These are phyloP conservation scores for Rauvolfia tetraphylla DNA, from an alignment of 257 asterid species.

Conservation along the genomic window DNA sequence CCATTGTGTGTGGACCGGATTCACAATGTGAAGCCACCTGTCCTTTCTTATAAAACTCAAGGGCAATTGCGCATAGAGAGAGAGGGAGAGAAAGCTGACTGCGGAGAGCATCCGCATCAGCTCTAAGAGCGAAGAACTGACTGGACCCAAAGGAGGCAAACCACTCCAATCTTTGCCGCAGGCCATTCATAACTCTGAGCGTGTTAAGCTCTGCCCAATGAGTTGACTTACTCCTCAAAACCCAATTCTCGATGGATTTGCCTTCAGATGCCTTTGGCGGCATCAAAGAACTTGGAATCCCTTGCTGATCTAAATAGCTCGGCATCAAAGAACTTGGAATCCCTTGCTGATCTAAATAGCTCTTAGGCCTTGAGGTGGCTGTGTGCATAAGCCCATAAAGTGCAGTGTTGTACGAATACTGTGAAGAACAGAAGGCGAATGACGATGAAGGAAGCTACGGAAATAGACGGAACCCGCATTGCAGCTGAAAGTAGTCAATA, in stretches of 20 bases:
- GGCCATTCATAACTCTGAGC: conserved; percentile 65
- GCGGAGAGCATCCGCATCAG: conserved; percentile 92
- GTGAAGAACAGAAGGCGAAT: neutral
- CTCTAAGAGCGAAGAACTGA: conserved; percentile 64
- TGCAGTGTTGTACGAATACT: neutral
- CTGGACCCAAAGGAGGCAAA: conserved; percentile 77
- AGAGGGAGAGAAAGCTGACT: conserved; percentile 41
- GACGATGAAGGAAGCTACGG: neutral
- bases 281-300: conserved; percentile 41
- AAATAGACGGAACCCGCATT: neutral
- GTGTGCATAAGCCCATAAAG: conserved; percentile 16
- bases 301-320: conserved; percentile 53
- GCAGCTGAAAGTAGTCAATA: neutral
- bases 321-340: conserved; percentile 48
- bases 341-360: conserved; percentile 54
- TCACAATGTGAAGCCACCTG: too few species aligned
- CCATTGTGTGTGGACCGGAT: too few species aligned
- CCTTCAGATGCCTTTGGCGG: conserved; percentile 66
- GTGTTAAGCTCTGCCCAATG: conserved; percentile 56
- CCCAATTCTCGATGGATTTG: conserved; percentile 61
- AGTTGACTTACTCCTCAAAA: conserved; percentile 70
- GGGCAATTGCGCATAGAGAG: neutral
- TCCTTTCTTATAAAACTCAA: neutral
- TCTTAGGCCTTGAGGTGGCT: conserved; percentile 19
- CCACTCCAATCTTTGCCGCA: conserved; percentile 60